Evolutionary conservation across 2,329 filamentous ascomycete species (phyloP).

Genomic region (Thielaviopsis euricoi): DNA sequence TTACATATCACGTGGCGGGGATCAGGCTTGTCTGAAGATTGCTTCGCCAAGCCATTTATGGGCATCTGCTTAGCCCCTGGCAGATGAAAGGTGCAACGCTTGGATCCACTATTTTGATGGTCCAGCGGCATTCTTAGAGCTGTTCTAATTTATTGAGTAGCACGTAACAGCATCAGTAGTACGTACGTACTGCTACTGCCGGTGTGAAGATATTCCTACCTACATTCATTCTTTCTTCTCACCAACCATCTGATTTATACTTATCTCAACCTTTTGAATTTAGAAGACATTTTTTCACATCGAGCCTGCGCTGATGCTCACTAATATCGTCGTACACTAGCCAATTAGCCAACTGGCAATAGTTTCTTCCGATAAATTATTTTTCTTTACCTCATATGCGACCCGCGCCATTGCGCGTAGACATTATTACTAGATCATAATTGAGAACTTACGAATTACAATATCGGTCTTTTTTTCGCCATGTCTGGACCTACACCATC

Average conservation of each 20-base stretch:
- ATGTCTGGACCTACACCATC: slow-evolving; percentile 26
- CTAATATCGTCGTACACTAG: neutral
- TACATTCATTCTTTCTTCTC: slow-evolving; percentile 3
- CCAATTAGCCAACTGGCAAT: neutral
- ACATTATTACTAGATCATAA: neutral
- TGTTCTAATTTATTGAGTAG: neutral
- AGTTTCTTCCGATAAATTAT: neutral
- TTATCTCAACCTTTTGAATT: neutral
- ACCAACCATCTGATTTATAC: neutral
- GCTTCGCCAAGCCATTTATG: neutral
- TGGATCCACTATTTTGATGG: slow-evolving; percentile 5
- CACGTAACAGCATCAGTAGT: too few species aligned
- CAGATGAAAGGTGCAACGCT: slow-evolving; percentile 8
- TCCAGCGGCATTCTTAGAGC: neutral
- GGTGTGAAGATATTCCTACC: neutral
- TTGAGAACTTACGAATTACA: neutral
- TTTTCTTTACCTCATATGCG: neutral
- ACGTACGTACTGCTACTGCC: too few species aligned
- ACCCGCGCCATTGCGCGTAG: neutral
- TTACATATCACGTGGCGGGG: slow-evolving; percentile 7
- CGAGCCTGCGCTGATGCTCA: neutral
- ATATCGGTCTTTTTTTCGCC: neutral
- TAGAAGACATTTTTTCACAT: neutral
- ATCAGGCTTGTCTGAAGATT: neutral
- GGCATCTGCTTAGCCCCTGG: slow-evolving; percentile 6